Evolutionary conservation across 192 early-diverging fungal genomes (phyloP).

Genomic region (Coemansia sp.): DNA sequence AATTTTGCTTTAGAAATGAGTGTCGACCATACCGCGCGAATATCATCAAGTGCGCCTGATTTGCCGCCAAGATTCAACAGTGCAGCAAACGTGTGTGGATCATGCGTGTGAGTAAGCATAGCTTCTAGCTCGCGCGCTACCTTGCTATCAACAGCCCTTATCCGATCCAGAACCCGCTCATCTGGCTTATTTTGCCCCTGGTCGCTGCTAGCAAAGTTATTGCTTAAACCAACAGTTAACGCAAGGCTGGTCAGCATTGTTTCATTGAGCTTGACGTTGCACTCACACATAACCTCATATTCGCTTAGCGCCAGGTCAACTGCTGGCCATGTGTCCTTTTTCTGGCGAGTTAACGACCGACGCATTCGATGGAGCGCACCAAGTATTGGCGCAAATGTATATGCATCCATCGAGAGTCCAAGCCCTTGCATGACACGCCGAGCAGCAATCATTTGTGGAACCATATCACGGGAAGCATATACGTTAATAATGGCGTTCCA

Average conservation of each 20-base stretch:
- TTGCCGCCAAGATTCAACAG: constrained; percentile 23
- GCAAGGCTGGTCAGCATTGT: constrained; percentile 36
- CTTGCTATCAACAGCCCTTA: constrained; percentile 2
- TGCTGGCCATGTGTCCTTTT: constrained; percentile 20
- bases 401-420: constrained; percentile 18
- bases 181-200: neutral
- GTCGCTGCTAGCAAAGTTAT: constrained; percentile 5
- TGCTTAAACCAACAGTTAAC: constrained; percentile 34
- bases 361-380: constrained; percentile 37
- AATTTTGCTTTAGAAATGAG: constrained; percentile 19
- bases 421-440: constrained; percentile 26
- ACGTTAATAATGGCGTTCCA: constrained; percentile 35
- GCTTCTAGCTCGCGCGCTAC: constrained; percentile 27
- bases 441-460: constrained; percentile 31
- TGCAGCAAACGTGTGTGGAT: constrained; percentile 34
- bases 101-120: constrained; percentile 19
- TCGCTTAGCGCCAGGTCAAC: constrained; percentile 25
- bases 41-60: constrained; percentile 12
- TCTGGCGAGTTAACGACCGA: constrained; percentile 6
- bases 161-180: neutral
- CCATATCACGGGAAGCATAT: constrained; percentile 40
- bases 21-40: constrained; percentile 30
- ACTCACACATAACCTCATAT: constrained; percentile 27
- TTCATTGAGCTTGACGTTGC: constrained; percentile 16
- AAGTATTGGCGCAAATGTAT: constrained; percentile 36